Conservation (phyloP, 2,329 filamentous ascomycete genomes). For the Didymella arachidicola region DNA sequence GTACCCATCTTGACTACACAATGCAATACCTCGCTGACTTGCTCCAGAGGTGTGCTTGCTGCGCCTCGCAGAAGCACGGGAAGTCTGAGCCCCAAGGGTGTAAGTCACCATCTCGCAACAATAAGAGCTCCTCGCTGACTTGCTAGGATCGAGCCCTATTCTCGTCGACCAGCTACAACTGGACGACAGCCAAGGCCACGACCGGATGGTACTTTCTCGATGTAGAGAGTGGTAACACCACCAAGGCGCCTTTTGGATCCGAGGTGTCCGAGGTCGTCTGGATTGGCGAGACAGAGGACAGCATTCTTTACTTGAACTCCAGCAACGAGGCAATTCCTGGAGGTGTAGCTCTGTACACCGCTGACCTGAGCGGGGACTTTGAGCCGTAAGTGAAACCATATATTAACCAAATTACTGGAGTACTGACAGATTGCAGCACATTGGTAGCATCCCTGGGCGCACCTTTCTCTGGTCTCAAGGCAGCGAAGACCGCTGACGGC, state of each 20-base stretch:
- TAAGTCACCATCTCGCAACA: slow-evolving; percentile 21
- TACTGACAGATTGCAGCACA: slow-evolving; percentile 27
- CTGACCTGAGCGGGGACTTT: slow-evolving; percentile 40
- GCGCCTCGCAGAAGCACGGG: slow-evolving; percentile 45
- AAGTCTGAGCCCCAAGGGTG: slow-evolving; percentile 44
- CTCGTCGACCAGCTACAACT: slow-evolving; percentile 47
- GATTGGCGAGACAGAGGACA: slow-evolving; percentile 44
- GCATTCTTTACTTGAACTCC: slow-evolving; percentile 70
- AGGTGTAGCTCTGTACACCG: slow-evolving; percentile 47
- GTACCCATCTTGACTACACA: slow-evolving; percentile 2
- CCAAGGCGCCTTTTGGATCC: slow-evolving; percentile 44
- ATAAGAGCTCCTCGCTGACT: slow-evolving; percentile 10
- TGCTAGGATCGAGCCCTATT: slow-evolving; percentile 44
- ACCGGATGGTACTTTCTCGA: slow-evolving; percentile 57
- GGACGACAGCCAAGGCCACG: slow-evolving; percentile 52
- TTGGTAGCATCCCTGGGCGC: slow-evolving; percentile 54
- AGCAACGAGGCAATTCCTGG: slow-evolving; percentile 64
- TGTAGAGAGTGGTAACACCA: slow-evolving; percentile 41
- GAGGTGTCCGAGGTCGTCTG: slow-evolving; percentile 47
- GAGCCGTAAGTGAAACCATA: slow-evolving; percentile 28
- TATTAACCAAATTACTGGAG: no score
- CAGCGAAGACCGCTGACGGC: slow-evolving; percentile 49
- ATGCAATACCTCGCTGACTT: slow-evolving; percentile 9
- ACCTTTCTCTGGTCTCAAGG: slow-evolving; percentile 60
- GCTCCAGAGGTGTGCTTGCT: slow-evolving; percentile 32